A percentile compares a stretch with the other conserved stretches of the same genome.
Conservation (phyloP, 495 filamentous ascomycete genomes). For the Hyaloscypha bicolor region DNA sequence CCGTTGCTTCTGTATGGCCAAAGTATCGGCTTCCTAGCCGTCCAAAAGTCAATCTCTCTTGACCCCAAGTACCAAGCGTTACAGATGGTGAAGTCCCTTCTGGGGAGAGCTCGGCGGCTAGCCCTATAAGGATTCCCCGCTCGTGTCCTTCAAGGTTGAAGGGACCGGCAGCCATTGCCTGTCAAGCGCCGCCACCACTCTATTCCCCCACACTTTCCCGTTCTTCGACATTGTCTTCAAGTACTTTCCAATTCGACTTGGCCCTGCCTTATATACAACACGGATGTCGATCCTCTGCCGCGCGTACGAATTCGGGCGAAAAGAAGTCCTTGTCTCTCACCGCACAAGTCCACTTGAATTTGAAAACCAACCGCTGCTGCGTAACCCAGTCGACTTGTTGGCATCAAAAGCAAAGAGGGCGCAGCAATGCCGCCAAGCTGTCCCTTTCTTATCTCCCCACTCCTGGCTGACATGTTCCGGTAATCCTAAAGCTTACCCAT, state of each 20-base stretch:
- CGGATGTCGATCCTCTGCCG: not conserved
- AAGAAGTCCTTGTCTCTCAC: not conserved
- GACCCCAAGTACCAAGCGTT: too few relatives aligned
- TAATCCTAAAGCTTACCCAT: not conserved
- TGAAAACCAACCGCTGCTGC: not conserved
- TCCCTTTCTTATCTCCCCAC: not conserved
- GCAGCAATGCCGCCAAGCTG: slow-evolving; percentile 7
- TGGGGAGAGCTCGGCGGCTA: not conserved
- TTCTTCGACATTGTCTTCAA: not conserved
- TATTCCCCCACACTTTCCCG: slow-evolving; percentile 3
- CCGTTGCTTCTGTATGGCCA: too few relatives aligned
- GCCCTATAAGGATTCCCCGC: not conserved
- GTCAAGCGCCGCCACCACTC: slow-evolving; percentile 4
- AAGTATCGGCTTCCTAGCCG: too few relatives aligned
- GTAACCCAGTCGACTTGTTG: slow-evolving; percentile 3
- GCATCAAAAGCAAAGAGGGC: slow-evolving; percentile 20
- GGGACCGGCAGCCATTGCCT: not conserved
- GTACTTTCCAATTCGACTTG: not conserved
- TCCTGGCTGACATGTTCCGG: not conserved
- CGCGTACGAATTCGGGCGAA: not conserved
- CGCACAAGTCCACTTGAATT: not conserved
- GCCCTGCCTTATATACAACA: not conserved
- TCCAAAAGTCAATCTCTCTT: too few relatives aligned
- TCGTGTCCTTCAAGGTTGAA: not conserved
- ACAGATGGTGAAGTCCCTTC: too few relatives aligned